These are phyloP conservation scores for Chaetomiaceae sp. DNA, from an alignment of 2,329 filamentous ascomycete genomes.

Conservation along the genomic window DNA sequence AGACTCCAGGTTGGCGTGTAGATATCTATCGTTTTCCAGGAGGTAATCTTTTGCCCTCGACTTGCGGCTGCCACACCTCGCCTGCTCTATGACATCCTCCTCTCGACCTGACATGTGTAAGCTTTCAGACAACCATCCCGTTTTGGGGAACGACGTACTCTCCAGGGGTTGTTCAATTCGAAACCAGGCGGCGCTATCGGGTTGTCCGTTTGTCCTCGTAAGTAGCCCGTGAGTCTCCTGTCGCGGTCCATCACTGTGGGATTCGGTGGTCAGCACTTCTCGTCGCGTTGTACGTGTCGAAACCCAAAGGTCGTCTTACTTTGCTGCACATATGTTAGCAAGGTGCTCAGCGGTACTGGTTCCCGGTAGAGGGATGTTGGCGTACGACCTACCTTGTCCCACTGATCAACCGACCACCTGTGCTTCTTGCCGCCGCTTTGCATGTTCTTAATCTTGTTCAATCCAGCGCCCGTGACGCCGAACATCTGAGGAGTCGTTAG, in stretches of 20 bases:
- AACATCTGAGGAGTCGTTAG: conserved; percentile 48
- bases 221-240: conserved; percentile 51
- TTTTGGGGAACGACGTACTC: conserved; percentile 39
- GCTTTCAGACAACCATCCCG: not conserved
- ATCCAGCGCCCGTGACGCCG: conserved; percentile 51
- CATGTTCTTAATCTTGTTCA: conserved; percentile 51
- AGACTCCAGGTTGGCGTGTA: no score
- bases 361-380: not conserved
- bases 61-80: no score
- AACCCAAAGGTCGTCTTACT: conserved; percentile 36
- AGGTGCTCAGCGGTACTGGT: not conserved
- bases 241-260: conserved; percentile 59
- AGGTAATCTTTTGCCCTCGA: conserved; percentile 10
- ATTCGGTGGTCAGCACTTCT: conserved; percentile 18
- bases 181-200: conserved; percentile 52
- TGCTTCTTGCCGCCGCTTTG: conserved; percentile 56
- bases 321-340: conserved; percentile 41
- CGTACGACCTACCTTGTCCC: conserved; percentile 51
- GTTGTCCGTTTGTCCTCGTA: conserved; percentile 53
- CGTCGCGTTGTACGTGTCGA: conserved; percentile 7
- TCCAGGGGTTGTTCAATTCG: conserved; percentile 59
- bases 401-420: conserved; percentile 55
- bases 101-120: conserved; percentile 42
- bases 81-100: conserved; percentile 40
- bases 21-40: no score